Percentiles rank a stretch among this genome's conserved stretches.
phyloP scores from a whole-genome alignment of 2,329 filamentous ascomycete genomes.

The Beauveria asiatica region DNA sequence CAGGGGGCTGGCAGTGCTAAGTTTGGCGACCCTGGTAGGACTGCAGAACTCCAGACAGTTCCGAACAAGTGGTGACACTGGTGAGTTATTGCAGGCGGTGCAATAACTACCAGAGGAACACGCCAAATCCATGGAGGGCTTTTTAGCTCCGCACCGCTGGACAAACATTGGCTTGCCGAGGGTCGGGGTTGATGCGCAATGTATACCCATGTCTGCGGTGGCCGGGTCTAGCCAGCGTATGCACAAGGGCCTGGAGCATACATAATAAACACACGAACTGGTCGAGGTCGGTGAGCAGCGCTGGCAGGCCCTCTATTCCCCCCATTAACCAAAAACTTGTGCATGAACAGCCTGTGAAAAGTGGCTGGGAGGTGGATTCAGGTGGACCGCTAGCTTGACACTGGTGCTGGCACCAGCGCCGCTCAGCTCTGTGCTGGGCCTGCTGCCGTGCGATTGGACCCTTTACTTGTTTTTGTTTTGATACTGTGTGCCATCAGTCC shows the following conservation, averaged over 20 bases:
- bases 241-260: neutral
- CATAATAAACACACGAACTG: neutral
- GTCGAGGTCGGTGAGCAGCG: constrained; percentile 9
- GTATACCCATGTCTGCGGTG: constrained; percentile 4
- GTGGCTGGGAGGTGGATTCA: constrained; percentile 11
- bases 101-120: constrained; percentile 1
- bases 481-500: constrained; percentile 1
- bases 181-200: constrained; percentile 4
- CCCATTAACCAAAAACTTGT: constrained; percentile 4
- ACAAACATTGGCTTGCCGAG: neutral
- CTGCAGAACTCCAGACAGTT: neutral
- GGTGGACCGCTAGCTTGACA: constrained; percentile 6
- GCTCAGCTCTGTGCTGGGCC: neutral
- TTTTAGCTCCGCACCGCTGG: neutral
- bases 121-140: neutral
- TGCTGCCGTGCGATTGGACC: constrained; percentile 1
- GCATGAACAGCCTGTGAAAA: constrained; percentile 9
- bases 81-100: neutral
- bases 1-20: neutral
- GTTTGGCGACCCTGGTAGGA: neutral
- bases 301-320: neutral
- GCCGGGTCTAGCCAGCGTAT: neutral
- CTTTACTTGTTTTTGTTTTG: constrained; percentile 8
- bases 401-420: constrained; percentile 1
- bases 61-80: neutral